Evolutionary conservation across 2,329 filamentous ascomycete species (phyloP).

Genomic region (Neopestalotiopsis sp.): DNA sequence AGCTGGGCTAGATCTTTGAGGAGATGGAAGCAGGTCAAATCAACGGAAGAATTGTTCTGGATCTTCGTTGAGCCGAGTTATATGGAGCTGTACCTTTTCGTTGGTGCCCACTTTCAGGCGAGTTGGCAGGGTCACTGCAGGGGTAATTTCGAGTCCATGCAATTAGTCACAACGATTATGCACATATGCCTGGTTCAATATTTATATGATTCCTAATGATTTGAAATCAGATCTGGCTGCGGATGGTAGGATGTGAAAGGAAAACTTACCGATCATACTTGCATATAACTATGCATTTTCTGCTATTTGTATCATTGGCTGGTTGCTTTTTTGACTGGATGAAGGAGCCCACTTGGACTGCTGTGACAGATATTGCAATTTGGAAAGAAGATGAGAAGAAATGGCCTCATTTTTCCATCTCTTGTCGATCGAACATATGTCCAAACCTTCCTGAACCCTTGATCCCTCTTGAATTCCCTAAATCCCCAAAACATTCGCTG

Average conservation of each 20-base stretch:
- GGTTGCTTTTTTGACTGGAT: background rate
- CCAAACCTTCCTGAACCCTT: background rate
- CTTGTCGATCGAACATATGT: background rate
- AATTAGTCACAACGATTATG: no score
- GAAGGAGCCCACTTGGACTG: background rate
- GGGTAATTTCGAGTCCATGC: no score
- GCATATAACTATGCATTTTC: background rate
- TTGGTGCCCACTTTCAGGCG: no score
- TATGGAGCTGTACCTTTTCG: background rate
- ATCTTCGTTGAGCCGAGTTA: constrained; percentile 31
- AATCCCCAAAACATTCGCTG: no score
- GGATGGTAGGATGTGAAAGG: background rate
- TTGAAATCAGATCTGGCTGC: no score
- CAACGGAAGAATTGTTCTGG: constrained; percentile 52
- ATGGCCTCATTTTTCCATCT: background rate
- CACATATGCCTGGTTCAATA: no score
- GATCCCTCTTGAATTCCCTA: background rate
- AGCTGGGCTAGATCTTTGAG: constrained; percentile 49
- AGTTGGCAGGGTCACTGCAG: no score
- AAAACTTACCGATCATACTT: background rate
- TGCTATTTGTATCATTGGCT: background rate
- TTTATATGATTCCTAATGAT: no score
- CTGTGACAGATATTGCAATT: background rate
- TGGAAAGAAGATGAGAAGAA: background rate
- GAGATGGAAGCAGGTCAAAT: constrained; percentile 48